A percentile compares a stretch with the other conserved stretches of the same genome.
Evolutionary conservation across 768 basidiomycete species (phyloP).

Genomic region (Lentinula aciculospora): DNA sequence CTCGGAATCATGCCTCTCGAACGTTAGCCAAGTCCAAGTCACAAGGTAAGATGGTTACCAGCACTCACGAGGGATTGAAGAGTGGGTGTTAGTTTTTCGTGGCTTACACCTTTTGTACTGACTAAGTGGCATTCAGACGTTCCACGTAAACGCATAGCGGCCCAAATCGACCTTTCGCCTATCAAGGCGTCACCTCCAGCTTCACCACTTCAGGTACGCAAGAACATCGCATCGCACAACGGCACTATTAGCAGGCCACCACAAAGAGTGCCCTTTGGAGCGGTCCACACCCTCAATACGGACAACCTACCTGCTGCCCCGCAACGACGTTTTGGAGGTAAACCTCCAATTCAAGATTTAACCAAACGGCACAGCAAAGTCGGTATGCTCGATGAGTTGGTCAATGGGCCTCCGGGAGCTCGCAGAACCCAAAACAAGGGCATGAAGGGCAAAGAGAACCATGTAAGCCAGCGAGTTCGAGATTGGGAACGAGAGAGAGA

Average conservation of each 20-base stretch:
- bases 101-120: background rate
- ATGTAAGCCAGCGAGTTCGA: slow-evolving; percentile 54
- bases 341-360: slow-evolving; percentile 8
- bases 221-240: slow-evolving; percentile 11
- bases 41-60: slow-evolving; percentile 32
- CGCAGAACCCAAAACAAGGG: slow-evolving; percentile 6
- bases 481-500: slow-evolving; percentile 76
- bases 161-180: slow-evolving; percentile 37
- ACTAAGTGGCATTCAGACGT: background rate
- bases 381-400: slow-evolving; percentile 34
- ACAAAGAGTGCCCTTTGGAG: slow-evolving; percentile 27
- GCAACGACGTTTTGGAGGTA: slow-evolving; percentile 4
- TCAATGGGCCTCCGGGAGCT: slow-evolving; percentile 21
- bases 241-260: slow-evolving; percentile 1
- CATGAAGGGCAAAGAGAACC: slow-evolving; percentile 31
- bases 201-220: slow-evolving; percentile 18
- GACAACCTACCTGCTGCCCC: background rate
- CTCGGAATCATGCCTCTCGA: slow-evolving; percentile 12
- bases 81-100: slow-evolving; percentile 17
- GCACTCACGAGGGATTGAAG: slow-evolving; percentile 19
- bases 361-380: slow-evolving; percentile 19
- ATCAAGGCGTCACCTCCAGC: slow-evolving; percentile 48
- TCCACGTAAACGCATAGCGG: slow-evolving; percentile 24
- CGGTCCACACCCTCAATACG: slow-evolving; percentile 9
- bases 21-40: slow-evolving; percentile 33